phyloP scores from a whole-genome alignment of 2,329 filamentous ascomycete species.

The Fusarium haematococcum region DNA sequence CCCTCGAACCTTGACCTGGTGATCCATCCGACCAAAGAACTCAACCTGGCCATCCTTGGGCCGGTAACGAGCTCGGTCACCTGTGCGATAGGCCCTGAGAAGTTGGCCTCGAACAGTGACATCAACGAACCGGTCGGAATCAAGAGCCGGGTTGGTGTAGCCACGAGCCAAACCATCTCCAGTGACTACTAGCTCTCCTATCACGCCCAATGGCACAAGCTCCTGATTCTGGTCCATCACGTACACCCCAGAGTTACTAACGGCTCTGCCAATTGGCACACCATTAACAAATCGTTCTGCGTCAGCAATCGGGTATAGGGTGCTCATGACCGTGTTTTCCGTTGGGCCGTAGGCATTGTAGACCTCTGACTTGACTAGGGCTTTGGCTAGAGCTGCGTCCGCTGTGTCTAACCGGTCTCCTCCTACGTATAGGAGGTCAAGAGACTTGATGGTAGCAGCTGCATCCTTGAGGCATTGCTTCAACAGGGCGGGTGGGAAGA shows the following conservation, averaged over 20 bases:
- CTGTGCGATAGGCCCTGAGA: constrained; percentile 35
- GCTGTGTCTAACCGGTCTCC: constrained; percentile 28
- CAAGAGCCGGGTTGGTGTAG: constrained; percentile 17
- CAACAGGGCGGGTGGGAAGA: constrained; percentile 25
- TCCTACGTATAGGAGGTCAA: constrained; percentile 21
- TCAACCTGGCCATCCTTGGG: constrained; percentile 33
- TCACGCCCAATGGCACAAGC: constrained; percentile 32
- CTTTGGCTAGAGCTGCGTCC: constrained; percentile 4
- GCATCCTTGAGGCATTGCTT: constrained; percentile 25
- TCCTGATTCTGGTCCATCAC: constrained; percentile 31
- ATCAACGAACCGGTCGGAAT: constrained; percentile 28
- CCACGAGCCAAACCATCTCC: constrained; percentile 33
- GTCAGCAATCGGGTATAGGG: constrained; percentile 3
- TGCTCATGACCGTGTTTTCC: constrained; percentile 11
- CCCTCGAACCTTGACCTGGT: constrained; percentile 43
- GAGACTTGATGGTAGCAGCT: neutral
- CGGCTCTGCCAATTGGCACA: constrained; percentile 38
- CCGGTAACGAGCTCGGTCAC: constrained; percentile 32
- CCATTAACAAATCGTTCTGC: constrained; percentile 25
- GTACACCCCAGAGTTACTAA: constrained; percentile 37
- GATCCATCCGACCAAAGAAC: constrained; percentile 41
- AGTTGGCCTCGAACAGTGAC: neutral
- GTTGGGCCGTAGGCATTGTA: constrained; percentile 42
- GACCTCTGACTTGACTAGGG: neutral
- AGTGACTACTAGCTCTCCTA: constrained; percentile 43